These are phyloP conservation scores for Trypanosoma caninum DNA, from an alignment of 208 protist species.

Conservation along the genomic window DNA sequence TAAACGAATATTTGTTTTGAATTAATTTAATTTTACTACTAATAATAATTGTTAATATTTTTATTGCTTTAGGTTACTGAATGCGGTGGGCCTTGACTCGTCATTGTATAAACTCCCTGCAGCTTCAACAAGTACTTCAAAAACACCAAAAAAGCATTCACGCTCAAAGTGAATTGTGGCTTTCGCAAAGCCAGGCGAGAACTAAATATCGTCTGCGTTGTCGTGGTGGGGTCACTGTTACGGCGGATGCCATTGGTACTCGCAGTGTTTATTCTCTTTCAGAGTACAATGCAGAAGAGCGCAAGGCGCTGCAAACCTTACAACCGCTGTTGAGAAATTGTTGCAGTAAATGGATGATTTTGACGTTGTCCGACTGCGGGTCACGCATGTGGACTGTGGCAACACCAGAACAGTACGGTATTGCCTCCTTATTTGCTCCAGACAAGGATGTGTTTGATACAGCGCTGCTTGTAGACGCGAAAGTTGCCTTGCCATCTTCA, in stretches of 20 bases:
- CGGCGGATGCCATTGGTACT: neutral
- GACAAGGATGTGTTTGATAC: neutral
- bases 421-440: constrained; percentile 7
- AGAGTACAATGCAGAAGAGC: constrained; percentile 10
- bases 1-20: too few relatives aligned
- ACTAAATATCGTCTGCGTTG: constrained; percentile 12
- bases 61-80: too few relatives aligned
- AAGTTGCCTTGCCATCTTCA: constrained; percentile 4
- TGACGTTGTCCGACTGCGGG: neutral
- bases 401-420: constrained; percentile 15
- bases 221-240: constrained; percentile 9
- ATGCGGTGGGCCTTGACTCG: constrained; percentile 19
- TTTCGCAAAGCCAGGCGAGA: constrained; percentile 14
- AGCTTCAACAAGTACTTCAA: constrained; percentile 13
- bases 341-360: constrained; percentile 5
- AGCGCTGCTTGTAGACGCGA: constrained; percentile 13
- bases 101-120: neutral
- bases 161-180: constrained; percentile 22
- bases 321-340: neutral
- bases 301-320: neutral
- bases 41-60: too few relatives aligned
- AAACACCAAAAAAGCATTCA: constrained; percentile 14
- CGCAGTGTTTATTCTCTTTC: constrained; percentile 10
- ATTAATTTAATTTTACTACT: too few relatives aligned
- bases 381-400: constrained; percentile 7